A percentile compares a stretch with the other conserved stretches of the same genome.
These are phyloP conservation scores for Aspergillus felis DNA, from an alignment of 2,329 filamentous ascomycete species.

Conservation along the genomic window DNA sequence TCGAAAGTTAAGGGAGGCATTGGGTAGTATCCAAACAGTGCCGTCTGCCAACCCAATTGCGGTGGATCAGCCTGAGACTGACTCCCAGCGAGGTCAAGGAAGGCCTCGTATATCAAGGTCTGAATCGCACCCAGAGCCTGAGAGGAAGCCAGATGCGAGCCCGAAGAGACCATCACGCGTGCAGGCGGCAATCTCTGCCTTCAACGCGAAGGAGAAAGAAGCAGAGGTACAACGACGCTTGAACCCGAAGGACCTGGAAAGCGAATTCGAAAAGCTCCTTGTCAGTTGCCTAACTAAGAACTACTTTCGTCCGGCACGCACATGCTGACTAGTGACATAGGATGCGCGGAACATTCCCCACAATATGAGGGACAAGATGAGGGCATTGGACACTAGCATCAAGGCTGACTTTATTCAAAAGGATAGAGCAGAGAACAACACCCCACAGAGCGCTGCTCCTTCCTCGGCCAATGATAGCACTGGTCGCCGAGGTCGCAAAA, in stretches of 20 bases:
- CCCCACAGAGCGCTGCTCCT: slow-evolving; percentile 43
- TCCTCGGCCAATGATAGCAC: slow-evolving; percentile 22
- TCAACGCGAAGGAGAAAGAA: slow-evolving; percentile 54
- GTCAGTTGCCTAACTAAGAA: slow-evolving; percentile 34
- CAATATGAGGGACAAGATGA: slow-evolving; percentile 92
- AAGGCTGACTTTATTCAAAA: slow-evolving; percentile 95
- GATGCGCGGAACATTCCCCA: slow-evolving; percentile 91
- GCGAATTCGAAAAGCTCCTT: slow-evolving; percentile 59
- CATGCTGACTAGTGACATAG: slow-evolving; percentile 43
- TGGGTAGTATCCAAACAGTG: slow-evolving; percentile 24
- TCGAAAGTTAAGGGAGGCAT: slow-evolving; percentile 36
- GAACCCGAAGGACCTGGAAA: slow-evolving; percentile 55
- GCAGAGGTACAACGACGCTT: slow-evolving; percentile 42
- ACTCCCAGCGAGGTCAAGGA: slow-evolving; percentile 15
- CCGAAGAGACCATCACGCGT: slow-evolving; percentile 53
- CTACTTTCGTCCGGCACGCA: neutral
- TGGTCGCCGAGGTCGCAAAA: slow-evolving; percentile 40
- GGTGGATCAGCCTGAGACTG: slow-evolving; percentile 10
- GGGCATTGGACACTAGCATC: slow-evolving; percentile 79
- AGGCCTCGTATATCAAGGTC: slow-evolving; percentile 28
- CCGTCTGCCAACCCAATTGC: slow-evolving; percentile 21
- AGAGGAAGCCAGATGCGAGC: slow-evolving; percentile 28
- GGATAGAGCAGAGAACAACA: slow-evolving; percentile 68
- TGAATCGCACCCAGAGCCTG: slow-evolving; percentile 28
- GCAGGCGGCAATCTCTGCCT: slow-evolving; percentile 61